Conservation (phyloP, 2,329 filamentous ascomycete species). For the Sphaerulina vaccinii region DNA sequence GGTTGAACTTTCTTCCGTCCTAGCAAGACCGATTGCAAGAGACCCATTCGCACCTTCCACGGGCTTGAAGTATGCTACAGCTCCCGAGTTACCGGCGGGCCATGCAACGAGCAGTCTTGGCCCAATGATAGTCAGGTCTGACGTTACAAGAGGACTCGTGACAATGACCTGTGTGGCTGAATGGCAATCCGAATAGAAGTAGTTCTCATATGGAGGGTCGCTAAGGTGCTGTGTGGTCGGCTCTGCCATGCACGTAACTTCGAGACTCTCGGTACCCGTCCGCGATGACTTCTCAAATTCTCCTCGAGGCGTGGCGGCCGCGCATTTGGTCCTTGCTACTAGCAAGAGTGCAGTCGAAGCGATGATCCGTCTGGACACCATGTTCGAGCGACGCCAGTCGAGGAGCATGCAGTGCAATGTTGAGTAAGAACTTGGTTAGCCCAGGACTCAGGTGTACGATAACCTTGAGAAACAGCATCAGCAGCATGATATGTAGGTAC, state of each 20-base stretch:
- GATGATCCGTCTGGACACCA: too few relatives aligned
- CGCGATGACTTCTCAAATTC: not conserved
- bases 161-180: constrained; percentile 60
- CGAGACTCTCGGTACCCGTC: not conserved
- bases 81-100: constrained; percentile 65
- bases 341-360: not conserved
- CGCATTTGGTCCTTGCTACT: not conserved
- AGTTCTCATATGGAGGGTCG: constrained; percentile 62
- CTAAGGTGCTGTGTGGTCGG: constrained; percentile 48
- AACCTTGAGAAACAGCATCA: too few relatives aligned
- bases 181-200: constrained; percentile 65
- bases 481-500: too few relatives aligned
- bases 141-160: constrained; percentile 56
- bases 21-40: constrained; percentile 50
- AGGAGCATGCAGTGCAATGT: too few relatives aligned
- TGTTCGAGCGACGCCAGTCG: too few relatives aligned
- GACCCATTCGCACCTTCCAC: constrained; percentile 54
- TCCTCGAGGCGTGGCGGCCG: not conserved
- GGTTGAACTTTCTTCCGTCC: constrained; percentile 47
- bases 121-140: constrained; percentile 55
- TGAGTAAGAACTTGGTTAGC: too few relatives aligned
- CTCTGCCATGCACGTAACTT: constrained; percentile 24
- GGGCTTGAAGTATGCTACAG: constrained; percentile 57
- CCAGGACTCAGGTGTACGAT: too few relatives aligned
- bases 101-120: constrained; percentile 60